Evolutionary conservation across 352 stramenopile species (phyloP).

Genomic region (Phytophthora pseudosyringae): DNA sequence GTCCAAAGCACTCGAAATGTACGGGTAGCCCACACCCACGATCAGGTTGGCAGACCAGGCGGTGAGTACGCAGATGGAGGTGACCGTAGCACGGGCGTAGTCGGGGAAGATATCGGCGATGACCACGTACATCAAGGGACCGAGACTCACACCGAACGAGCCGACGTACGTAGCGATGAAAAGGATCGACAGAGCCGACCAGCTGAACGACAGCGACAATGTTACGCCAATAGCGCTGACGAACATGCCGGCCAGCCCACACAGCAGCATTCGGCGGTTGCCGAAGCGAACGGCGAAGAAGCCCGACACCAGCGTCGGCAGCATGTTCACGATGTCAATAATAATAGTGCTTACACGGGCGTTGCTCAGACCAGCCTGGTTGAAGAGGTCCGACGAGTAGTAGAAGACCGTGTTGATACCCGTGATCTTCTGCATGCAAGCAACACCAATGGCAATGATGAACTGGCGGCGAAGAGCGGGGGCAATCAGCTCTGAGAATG

Average conservation of each 20-base stretch:
- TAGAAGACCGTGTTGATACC: conserved; percentile 60
- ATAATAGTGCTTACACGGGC: conserved; percentile 36
- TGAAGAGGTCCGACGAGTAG: conserved; percentile 58
- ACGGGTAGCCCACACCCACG: conserved; percentile 57
- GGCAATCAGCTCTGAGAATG: conserved; percentile 27
- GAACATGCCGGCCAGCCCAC: conserved; percentile 41
- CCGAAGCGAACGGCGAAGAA: conserved; percentile 33
- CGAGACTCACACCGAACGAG: conserved; percentile 34
- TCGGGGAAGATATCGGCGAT: conserved; percentile 52
- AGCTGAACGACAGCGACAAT: conserved; percentile 30
- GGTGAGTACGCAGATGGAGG: conserved; percentile 27
- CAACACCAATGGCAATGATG: conserved; percentile 42
- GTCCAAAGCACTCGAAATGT: conserved; percentile 36
- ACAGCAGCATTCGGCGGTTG: conserved; percentile 42
- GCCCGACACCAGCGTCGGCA: conserved; percentile 36
- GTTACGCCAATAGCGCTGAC: conserved; percentile 40
- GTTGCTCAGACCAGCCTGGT: conserved; percentile 41
- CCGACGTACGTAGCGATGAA: conserved; percentile 40
- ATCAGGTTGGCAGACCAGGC: conserved; percentile 44
- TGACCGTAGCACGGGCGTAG: conserved; percentile 41
- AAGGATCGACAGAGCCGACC: conserved; percentile 39
- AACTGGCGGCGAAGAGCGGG: conserved; percentile 35
- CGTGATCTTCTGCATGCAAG: conserved; percentile 46
- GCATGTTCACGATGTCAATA: conserved; percentile 44
- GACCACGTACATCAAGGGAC: conserved; percentile 45